Evolutionary conservation across 2,329 filamentous ascomycete genomes (phyloP).

Genomic region (Hyphodiscus sp.): DNA sequence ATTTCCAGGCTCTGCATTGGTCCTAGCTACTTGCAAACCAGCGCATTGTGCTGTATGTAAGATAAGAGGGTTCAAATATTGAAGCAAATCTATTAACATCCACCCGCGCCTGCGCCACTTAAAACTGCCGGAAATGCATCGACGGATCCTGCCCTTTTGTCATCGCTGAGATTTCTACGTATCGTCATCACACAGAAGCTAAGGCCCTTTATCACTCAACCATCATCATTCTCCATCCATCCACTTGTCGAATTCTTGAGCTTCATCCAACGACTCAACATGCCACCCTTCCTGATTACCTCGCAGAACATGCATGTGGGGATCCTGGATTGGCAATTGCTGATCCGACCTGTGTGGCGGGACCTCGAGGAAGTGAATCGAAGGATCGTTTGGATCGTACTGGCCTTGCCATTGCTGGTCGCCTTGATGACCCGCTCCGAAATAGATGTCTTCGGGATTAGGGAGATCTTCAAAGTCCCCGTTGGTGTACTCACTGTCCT

Average conservation of each 20-base stretch:
- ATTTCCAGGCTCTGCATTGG: not conserved
- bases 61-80: not conserved
- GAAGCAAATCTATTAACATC: conserved; percentile 5
- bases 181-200: too few species aligned
- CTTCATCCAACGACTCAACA: conserved; percentile 24
- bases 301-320: conserved; percentile 24
- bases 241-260: conserved; percentile 30
- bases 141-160: conserved; percentile 2
- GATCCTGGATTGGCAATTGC: conserved; percentile 23
- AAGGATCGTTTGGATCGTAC: conserved; percentile 16
- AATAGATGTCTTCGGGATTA: conserved; percentile 19
- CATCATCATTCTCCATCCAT: conserved; percentile 18
- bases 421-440: conserved; percentile 15
- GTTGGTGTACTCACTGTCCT: conserved; percentile 15
- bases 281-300: conserved; percentile 29
- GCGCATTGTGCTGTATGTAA: not conserved
- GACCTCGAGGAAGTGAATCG: conserved; percentile 20
- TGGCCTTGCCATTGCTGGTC: conserved; percentile 18
- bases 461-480: conserved; percentile 9
- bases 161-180: not conserved
- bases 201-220: not conserved
- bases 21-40: conserved; percentile 1
- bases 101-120: conserved; percentile 7
- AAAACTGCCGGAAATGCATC: conserved; percentile 9
- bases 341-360: conserved; percentile 17